phyloP scores from a whole-genome alignment of 2,329 filamentous ascomycete genomes.

The Rutstroemia sp. region DNA sequence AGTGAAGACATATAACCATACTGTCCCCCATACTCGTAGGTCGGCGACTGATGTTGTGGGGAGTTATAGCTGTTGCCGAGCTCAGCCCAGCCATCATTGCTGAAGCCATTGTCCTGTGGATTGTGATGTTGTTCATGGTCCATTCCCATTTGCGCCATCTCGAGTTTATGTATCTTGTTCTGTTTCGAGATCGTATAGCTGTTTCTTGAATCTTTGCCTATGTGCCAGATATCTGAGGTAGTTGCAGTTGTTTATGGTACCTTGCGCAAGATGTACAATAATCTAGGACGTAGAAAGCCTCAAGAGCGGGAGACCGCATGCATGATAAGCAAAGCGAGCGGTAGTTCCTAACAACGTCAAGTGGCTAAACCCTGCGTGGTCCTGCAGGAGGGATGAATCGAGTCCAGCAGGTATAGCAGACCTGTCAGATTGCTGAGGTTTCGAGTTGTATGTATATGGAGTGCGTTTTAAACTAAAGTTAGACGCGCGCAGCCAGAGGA shows the following conservation, averaged over 20 bases:
- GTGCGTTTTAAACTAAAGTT: constrained; percentile 9
- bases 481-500: constrained; percentile 21
- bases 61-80: constrained; percentile 36
- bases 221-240: constrained; percentile 15
- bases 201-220: constrained; percentile 6
- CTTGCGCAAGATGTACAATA: constrained; percentile 26
- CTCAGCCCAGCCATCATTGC: constrained; percentile 47
- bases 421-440: constrained; percentile 10
- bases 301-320: constrained; percentile 30
- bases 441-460: constrained; percentile 16
- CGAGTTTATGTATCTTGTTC: constrained; percentile 30
- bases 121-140: constrained; percentile 27
- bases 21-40: constrained; percentile 59
- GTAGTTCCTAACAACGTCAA: constrained; percentile 28
- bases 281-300: constrained; percentile 17
- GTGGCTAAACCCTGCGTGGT: constrained; percentile 25
- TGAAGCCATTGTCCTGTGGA: constrained; percentile 31
- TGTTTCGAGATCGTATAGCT: background rate
- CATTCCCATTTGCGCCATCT: constrained; percentile 31
- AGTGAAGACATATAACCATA: constrained; percentile 52
- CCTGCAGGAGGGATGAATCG: constrained; percentile 24
- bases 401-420: constrained; percentile 14
- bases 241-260: constrained; percentile 24
- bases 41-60: constrained; percentile 60
- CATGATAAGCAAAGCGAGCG: constrained; percentile 29